Conservation (phyloP, 2,329 filamentous ascomycete genomes). For the Stagonosporopsis cucurbitacearum region DNA sequence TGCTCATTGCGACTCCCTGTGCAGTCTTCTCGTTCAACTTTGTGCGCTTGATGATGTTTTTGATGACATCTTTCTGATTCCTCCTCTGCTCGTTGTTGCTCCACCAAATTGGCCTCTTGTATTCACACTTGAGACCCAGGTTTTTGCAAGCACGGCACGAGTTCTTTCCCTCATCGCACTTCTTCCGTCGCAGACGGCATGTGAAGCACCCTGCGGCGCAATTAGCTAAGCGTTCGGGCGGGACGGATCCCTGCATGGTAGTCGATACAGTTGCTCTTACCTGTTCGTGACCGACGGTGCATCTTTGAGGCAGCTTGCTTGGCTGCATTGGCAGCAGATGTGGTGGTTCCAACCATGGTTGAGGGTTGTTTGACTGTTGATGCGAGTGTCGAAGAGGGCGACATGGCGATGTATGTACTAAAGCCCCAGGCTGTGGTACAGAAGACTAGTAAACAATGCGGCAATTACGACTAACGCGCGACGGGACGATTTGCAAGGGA, state of each 20-base stretch:
- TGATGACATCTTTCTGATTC: slow-evolving; percentile 92
- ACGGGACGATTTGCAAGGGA: slow-evolving; percentile 52
- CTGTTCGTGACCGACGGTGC: slow-evolving; percentile 93
- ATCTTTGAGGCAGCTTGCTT: slow-evolving; percentile 75
- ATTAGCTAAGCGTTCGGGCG: slow-evolving; percentile 47
- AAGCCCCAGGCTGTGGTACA: slow-evolving; percentile 51
- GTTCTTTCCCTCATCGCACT: slow-evolving; percentile 72
- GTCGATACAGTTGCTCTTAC: slow-evolving; percentile 63
- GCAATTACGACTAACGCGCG: slow-evolving; percentile 51
- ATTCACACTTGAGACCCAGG: slow-evolving; percentile 88
- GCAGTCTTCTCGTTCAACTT: slow-evolving; percentile 88
- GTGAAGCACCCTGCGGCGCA: slow-evolving; percentile 67
- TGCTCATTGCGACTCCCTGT: slow-evolving; percentile 55
- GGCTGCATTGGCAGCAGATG: slow-evolving; percentile 56
- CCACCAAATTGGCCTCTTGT: slow-evolving; percentile 98
- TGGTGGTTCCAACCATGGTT: slow-evolving; percentile 59
- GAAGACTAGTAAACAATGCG: slow-evolving; percentile 51
- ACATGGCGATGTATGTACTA: slow-evolving; percentile 55
- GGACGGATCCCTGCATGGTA: slow-evolving; percentile 46
- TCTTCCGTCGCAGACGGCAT: slow-evolving; percentile 71
- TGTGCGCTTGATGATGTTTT: slow-evolving; percentile 95
- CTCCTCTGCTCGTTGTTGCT: slow-evolving; percentile 86
- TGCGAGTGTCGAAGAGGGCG: slow-evolving; percentile 53
- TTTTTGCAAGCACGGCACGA: slow-evolving; percentile 69
- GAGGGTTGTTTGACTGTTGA: slow-evolving; percentile 51